These are phyloP conservation scores for Draba incana DNA, from an alignment of 345 rosid species.

Conservation along the genomic window DNA sequence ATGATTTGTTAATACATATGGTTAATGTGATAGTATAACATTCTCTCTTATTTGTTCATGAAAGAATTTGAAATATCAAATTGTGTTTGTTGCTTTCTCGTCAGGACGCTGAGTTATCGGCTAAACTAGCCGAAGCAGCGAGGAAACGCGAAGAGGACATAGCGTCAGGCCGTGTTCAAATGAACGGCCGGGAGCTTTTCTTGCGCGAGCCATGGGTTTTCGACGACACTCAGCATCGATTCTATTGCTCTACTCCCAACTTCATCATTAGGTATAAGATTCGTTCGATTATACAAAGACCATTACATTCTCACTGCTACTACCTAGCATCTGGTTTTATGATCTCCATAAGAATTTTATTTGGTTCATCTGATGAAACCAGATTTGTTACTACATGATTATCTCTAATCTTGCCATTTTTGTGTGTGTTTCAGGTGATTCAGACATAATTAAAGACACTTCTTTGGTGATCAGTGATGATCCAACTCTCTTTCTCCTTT, in stretches of 20 bases:
- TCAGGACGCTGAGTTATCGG: slow-evolving; percentile 69
- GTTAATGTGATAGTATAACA: too few relatives aligned
- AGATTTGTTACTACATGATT: background rate
- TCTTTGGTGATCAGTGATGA: background rate
- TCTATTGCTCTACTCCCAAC: background rate
- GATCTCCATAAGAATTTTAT: too few relatives aligned
- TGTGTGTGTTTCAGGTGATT: slow-evolving; percentile 36
- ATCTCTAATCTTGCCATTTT: slow-evolving; percentile 4
- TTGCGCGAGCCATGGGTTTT: slow-evolving; percentile 80
- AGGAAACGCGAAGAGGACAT: slow-evolving; percentile 83
- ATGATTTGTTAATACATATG: background rate
- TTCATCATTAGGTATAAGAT: slow-evolving; percentile 21
- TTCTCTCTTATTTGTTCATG: background rate
- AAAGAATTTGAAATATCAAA: background rate
- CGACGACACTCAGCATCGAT: slow-evolving; percentile 64
- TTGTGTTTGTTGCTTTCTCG: background rate
- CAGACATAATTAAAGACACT: background rate
- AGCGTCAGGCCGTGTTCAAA: slow-evolving; percentile 69
- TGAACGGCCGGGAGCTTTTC: slow-evolving; percentile 95
- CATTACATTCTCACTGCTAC: background rate
- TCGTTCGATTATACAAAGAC: background rate
- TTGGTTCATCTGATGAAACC: too few relatives aligned
- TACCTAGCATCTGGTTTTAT: background rate
- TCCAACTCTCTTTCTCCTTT: slow-evolving; percentile 23
- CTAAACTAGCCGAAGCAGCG: slow-evolving; percentile 71